These are phyloP conservation scores for Euphrasia confusa DNA, from an alignment of 257 asterid species.

Conservation along the genomic window DNA sequence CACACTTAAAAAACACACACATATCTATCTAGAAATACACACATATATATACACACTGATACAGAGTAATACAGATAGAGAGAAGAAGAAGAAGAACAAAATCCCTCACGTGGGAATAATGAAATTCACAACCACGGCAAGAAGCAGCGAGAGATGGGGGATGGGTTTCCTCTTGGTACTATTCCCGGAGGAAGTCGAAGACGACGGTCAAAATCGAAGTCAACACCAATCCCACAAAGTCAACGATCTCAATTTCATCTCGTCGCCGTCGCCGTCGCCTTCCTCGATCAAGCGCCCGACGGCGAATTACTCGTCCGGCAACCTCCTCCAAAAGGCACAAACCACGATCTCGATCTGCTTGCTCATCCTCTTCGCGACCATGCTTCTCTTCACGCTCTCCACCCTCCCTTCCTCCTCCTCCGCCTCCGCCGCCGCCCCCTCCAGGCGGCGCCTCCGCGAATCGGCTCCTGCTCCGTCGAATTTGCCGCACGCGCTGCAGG, in stretches of 20 bases:
- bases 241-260: slow-evolving; percentile 9
- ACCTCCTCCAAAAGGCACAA: slow-evolving; percentile 42
- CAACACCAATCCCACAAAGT: background rate
- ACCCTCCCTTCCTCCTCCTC: slow-evolving; percentile 41
- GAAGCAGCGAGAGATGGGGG: slow-evolving; percentile 35
- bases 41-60: too few species aligned
- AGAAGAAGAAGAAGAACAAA: slow-evolving; percentile 27
- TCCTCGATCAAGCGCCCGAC: slow-evolving; percentile 26
- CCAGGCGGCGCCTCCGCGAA: slow-evolving; percentile 34
- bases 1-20: too few species aligned
- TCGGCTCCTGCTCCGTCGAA: slow-evolving; percentile 5
- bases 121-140: slow-evolving; percentile 14
- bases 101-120: slow-evolving; percentile 15
- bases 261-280: too few species aligned
- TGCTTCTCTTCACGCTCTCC: slow-evolving; percentile 47
- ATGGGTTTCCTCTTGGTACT: slow-evolving; percentile 49
- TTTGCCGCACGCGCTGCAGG: slow-evolving; percentile 62
- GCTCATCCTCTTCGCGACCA: slow-evolving; percentile 48
- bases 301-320: slow-evolving; percentile 23
- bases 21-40: too few species aligned
- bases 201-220: slow-evolving; percentile 23
- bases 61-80: too few species aligned
- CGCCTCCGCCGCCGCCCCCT: background rate
- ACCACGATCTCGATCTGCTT: slow-evolving; percentile 47
- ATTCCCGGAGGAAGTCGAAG: slow-evolving; percentile 36